Evolutionary conservation across 169 alveolate species (phyloP), one percentile per base, ranked within the genome.

Genomic region (Hammondia hammondi): DNA sequence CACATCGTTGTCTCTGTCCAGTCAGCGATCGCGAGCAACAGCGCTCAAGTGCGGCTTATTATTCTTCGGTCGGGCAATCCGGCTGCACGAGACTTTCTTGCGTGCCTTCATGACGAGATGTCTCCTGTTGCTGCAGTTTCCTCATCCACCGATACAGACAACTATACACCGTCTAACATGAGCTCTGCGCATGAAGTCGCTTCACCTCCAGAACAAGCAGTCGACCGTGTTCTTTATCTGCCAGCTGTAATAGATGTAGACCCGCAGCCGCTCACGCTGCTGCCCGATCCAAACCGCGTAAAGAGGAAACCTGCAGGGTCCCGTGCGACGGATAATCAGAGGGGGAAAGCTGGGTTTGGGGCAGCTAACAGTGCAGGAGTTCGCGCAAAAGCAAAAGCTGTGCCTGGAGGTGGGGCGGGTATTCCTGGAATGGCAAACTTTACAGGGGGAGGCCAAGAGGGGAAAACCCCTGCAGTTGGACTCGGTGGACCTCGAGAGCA

Each of bases 1-100:
- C 57, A 17, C 0, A 9, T 82, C 45, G 90, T 82, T 6, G 70
- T 82, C 90, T 82, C 57, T 24, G 21, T 82, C 32, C 90, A 35
- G 71, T 82, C 70, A 17, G 90, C 72, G 61, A n/a, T 82, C 19
- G 90, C 70, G 3, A 82, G 52, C 35, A 39, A 82, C 37, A 82
- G 90, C 35, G 90, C 90, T 21, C 57, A 82, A 24, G 90, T 43
- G 2, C 90, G 90, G n/a, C 90, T 82, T 24, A 82, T 71, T 35
- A 21, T 82, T 35, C 90, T 82, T 45, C 90, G 35, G 37, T 24
- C 90, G 0, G 27, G 77, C 77, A 21, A 27, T 21, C 77, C 77
- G 27, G 27, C 77, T 17, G 77, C 77, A 67, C 32, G 35, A 17
- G 77, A 67, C 35, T 67, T 67, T 67, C 32, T 67, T 17, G 0